Evolutionary conservation across 1,284 basidiomycete genomes (phyloP).

Genomic region (Irpex sp.): DNA sequence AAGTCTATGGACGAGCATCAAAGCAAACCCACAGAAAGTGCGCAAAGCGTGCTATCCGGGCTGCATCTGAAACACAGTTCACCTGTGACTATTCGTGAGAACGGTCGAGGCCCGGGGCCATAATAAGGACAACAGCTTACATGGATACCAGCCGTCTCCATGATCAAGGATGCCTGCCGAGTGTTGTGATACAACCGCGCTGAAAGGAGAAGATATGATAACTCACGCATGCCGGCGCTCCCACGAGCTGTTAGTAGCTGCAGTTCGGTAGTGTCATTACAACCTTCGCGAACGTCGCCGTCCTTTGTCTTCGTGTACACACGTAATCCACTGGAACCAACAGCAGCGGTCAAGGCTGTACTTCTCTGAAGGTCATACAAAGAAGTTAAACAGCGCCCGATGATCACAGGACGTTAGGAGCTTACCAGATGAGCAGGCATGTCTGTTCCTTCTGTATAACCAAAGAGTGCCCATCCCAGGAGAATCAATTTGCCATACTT

Average conservation of each 20-base stretch:
- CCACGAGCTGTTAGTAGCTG: background rate
- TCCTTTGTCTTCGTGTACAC: constrained; percentile 10
- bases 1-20: background rate
- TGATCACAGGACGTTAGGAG: background rate
- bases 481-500: background rate
- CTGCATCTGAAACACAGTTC: constrained; percentile 6
- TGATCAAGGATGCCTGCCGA: background rate
- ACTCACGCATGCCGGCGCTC: background rate
- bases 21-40: constrained; percentile 2
- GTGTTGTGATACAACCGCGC: background rate
- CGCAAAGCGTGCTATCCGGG: constrained; percentile 6
- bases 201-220: background rate
- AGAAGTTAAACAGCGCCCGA: background rate
- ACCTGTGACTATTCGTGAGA: background rate
- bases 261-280: constrained; percentile 4
- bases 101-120: background rate
- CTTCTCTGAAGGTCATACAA: constrained; percentile 1
- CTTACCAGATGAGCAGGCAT: background rate
- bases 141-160: background rate
- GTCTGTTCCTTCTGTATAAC: background rate
- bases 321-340: background rate
- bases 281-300: constrained; percentile 9
- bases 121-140: background rate
- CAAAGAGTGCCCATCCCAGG: too few relatives aligned
- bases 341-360: constrained; percentile 4